Base-by-base conservation (phyloP, 495 filamentous ascomycete species). In the Emericellopsis terricola region DNA sequence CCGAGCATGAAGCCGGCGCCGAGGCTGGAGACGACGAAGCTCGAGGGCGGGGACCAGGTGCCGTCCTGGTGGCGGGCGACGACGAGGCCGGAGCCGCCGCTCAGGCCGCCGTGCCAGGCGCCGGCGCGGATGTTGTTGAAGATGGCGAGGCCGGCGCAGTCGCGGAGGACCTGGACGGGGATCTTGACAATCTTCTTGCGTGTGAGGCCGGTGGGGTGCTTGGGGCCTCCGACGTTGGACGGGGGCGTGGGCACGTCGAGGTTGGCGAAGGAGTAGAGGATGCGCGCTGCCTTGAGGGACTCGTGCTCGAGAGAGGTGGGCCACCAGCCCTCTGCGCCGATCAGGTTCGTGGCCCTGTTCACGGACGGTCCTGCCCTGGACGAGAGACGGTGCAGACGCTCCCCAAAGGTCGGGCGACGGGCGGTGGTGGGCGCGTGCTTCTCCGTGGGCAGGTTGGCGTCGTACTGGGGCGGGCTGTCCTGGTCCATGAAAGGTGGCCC, bases 81-180 rank as follows among this genome's bases (percentile, higher is more conserved):
- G 11, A 89, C 53, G 1, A 89, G 59, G 24, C 81, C 81, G 38
- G 74, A 78, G 2, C 76, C 76, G 18, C 78, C 78, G 3, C 80
- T 78, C 26, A 79, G 80, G 35, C 78, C 81, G n/a, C 83, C 51
- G 69, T 79, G 81, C 28, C 19, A 38, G 10, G 85, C 57, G 10
- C 81, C 81, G 1, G 77, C 76, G 26, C 81, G 74, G 75, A 86
- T 81, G 8, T 74, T 78, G 0, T 79, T 86, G 59, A 89, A 89
- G 49, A 89, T 82, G 26, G 78, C 79, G 2, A 89, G 55, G 3
- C 79, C 81, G 45, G 79, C 75, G 8, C 76, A 76, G 33, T 73
- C 68, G 33, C 67, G 56, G 27, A 89, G 73, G 3, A 80, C 78
- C 42, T 73, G 49, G 13, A 63, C 48, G 0, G 81, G 81, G 34